These are phyloP conservation scores for Aspergillus pseudonomiae DNA, from an alignment of 2,329 filamentous ascomycete genomes.

Conservation along the genomic window DNA sequence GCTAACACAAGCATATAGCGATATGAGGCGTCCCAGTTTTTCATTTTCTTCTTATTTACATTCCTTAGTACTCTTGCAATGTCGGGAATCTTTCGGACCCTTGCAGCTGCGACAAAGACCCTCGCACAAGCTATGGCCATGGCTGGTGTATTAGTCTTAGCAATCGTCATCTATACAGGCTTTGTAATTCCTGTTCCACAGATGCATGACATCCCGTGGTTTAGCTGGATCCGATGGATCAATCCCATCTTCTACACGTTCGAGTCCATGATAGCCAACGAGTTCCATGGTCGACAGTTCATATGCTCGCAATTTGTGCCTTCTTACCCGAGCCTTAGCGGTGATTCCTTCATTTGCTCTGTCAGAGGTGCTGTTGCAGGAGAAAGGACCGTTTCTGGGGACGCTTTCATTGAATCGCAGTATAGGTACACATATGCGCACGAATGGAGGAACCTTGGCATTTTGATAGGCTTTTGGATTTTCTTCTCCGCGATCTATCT, in stretches of 20 bases:
- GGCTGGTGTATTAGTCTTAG: conserved; percentile 56
- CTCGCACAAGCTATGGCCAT: conserved; percentile 66
- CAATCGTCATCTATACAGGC: conserved; percentile 68
- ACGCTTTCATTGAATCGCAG: conserved; percentile 60
- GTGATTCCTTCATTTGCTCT: conserved; percentile 57
- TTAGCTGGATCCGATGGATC: conserved; percentile 68
- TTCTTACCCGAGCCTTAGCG: conserved; percentile 47
- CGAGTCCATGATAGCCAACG: conserved; percentile 60
- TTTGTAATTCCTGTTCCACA: conserved; percentile 63
- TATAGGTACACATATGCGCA: conserved; percentile 62
- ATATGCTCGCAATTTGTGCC: conserved; percentile 56
- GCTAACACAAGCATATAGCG: conserved; percentile 29
- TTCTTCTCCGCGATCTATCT: conserved; percentile 68
- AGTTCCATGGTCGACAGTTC: conserved; percentile 62
- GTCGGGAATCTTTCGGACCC: conserved; percentile 61
- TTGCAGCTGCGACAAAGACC: conserved; percentile 62
- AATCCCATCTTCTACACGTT: conserved; percentile 69
- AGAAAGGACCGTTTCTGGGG: conserved; percentile 59
- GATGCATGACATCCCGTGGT: conserved; percentile 60
- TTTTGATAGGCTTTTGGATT: conserved; percentile 65
- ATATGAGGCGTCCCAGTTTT: conserved; percentile 54
- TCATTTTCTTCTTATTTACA: conserved; percentile 65
- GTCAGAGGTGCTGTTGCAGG: conserved; percentile 60
- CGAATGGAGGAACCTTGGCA: conserved; percentile 70
- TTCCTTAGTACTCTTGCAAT: conserved; percentile 62